Conservation (phyloP, 1,284 basidiomycete genomes). For the Fomitopsis palustris region DNA sequence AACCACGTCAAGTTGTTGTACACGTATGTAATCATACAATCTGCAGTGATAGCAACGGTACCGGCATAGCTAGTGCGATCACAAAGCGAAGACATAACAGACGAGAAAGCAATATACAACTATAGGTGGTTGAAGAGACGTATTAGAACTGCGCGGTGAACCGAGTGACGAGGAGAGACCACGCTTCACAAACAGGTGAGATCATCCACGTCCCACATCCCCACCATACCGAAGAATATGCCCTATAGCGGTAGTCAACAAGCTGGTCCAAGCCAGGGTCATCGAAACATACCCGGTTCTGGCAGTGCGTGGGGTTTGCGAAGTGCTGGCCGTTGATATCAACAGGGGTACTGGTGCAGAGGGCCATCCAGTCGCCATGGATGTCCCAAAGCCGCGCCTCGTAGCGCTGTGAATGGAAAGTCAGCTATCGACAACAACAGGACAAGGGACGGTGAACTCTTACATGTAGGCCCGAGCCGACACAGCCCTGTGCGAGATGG, state of each 20-base stretch:
- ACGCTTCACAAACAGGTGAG: not conserved
- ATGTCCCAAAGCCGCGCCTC: slow-evolving; percentile 1
- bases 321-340: slow-evolving; percentile 1
- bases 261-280: too few relatives aligned
- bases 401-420: not conserved
- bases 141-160: too few relatives aligned
- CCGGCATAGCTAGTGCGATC: too few relatives aligned
- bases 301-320: slow-evolving; percentile 1
- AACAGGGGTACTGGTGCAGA: slow-evolving; percentile 5
- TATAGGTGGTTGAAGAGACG: too few relatives aligned
- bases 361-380: slow-evolving; percentile 1
- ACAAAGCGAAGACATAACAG: too few relatives aligned
- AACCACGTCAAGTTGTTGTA: too few relatives aligned
- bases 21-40: too few relatives aligned
- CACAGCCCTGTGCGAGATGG: not conserved
- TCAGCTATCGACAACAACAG: not conserved
- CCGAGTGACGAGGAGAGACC: not conserved
- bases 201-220: slow-evolving; percentile 11
- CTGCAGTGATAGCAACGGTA: too few relatives aligned
- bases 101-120: not conserved
- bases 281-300: slow-evolving; percentile 2
- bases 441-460: not conserved
- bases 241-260: not conserved
- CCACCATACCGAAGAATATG: slow-evolving; percentile 12
- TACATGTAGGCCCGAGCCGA: slow-evolving; percentile 1